phyloP scores from a whole-genome alignment of 345 rosid species.

The Excoecaria agallocha region DNA sequence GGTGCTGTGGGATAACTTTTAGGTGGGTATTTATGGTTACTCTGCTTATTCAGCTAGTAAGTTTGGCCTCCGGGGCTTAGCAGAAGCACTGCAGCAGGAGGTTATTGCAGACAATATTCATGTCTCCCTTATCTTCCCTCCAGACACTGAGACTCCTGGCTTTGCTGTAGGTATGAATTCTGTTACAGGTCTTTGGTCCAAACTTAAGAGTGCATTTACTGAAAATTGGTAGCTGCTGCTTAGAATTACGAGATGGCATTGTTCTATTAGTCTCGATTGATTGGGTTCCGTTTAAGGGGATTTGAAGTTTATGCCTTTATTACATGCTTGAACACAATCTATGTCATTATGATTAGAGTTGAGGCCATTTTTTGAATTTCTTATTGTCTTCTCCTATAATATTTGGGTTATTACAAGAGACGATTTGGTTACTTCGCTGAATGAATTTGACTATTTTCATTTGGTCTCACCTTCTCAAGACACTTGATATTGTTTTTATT shows the following conservation, averaged over 20 bases:
- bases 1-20: not conserved
- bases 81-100: slow-evolving; percentile 92
- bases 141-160: slow-evolving; percentile 83
- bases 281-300: not conserved
- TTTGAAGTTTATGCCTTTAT: not conserved
- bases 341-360: not conserved
- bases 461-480: not conserved
- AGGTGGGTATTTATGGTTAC: slow-evolving; percentile 93
- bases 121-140: slow-evolving; percentile 76
- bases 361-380: not conserved
- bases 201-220: too few relatives aligned
- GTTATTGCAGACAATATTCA: slow-evolving; percentile 71
- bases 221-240: not conserved
- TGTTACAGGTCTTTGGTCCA: not conserved
- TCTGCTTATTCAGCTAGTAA: slow-evolving; percentile 83
- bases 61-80: slow-evolving; percentile 81
- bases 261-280: not conserved
- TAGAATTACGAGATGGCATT: not conserved
- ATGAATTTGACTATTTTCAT: not conserved
- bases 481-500: not conserved
- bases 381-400: not conserved
- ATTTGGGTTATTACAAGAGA: not conserved
- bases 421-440: not conserved
- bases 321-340: not conserved
- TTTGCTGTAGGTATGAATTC: slow-evolving; percentile 55